Base-by-base conservation (phyloP, 163 green algal species). In the Scenedesmus sp. region DNA sequence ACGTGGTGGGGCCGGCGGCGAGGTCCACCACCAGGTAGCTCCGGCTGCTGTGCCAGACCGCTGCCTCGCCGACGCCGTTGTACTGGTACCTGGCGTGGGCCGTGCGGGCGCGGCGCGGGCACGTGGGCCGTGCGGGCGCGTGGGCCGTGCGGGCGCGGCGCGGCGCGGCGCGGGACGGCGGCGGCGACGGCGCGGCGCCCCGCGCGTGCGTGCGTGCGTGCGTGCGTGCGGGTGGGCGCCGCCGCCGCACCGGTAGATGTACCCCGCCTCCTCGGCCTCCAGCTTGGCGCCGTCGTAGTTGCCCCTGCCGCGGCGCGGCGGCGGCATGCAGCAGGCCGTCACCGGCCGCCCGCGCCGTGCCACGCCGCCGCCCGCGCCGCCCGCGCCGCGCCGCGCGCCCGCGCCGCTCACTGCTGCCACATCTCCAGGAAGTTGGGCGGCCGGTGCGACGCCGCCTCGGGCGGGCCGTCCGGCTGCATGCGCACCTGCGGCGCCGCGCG, bases 221-320 rank as follows among this genome's bases (percentile, higher is more conserved):
- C 10, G 39, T 47, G 39, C 39, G 39, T 47, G 39, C 10, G 39
- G 7, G 39, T 47, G 39, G 6, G 65, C 65, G 26, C 14, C 26
- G 31, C 17, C 15, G 22, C 6, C 51, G 58, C 82, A 90, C 53
- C 80, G 64, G 83, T 90, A 90, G 36, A 81, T 69, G 64, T 75
- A 87, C 50, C 80, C 83, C 1, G 67, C 77, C 67, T 90, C 86
- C 65, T 90, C 80, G 29, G 66, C 66, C 42, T 65, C 54, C 14
- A 88, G 48, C 31, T 63, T 51, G 10, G 33, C 22, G 1, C 60
- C 42, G 17, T 78, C 57, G 9, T 65, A 70, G 0, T 73, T 33
- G 14, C 76, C 70, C 29, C 82, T 87, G 76, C 28, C 63, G 26
- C 28, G 26, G 24, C 42, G 13, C 10, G n/a, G 44, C 63, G 18